Base-by-base conservation (phyloP, 176 grass and related monocot species). In the Oryza nivara region DNA sequence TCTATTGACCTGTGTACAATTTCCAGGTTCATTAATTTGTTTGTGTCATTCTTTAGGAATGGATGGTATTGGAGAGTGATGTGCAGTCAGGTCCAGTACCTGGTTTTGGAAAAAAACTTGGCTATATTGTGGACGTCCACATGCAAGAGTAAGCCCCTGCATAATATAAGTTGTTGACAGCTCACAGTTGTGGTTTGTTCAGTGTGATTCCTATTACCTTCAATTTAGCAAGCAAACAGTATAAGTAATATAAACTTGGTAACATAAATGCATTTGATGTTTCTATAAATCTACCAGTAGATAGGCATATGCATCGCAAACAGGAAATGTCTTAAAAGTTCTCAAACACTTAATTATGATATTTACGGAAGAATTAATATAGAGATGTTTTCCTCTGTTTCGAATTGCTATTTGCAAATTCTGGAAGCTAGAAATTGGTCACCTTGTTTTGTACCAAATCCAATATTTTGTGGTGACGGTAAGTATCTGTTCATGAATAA, bases 31-130 rank as follows among this genome's bases (percentile, higher is more conserved):
- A 72, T 36, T 82, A 43, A 73, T 82, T 74, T 65, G 41, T 51
- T 51, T 70, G 65, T 64, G 5, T 72, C 70, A 23, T 64, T 76
- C 9, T 68, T 75, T 75, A 98, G 96, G 89, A 90, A 78, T 98
- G 96, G 96, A 63, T 98, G 41, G 93, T 92, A 67, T 78, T 98
- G 81, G 87, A 95, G 61, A 87, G 46, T 78, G 84, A 81, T 86
- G 81, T 95, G 25, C 91, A 98, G 78, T 88, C 91, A 69, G 93
- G 91, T 91, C 88, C 77, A 64, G 88, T 92, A 79, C 80, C 81
- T 44, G 56, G 78, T 76, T 98, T 98, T 89, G 93, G 91, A 40
- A 95, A 85, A 88, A 94, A 96, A 81, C 89, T 98, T 75, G 83
- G 89, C 61, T 74, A 78, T 40, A 90, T 96, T 71, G 88, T 98